These are phyloP conservation scores for Nemania serpens DNA, from an alignment of 2,329 filamentous ascomycete genomes.

Conservation along the genomic window DNA sequence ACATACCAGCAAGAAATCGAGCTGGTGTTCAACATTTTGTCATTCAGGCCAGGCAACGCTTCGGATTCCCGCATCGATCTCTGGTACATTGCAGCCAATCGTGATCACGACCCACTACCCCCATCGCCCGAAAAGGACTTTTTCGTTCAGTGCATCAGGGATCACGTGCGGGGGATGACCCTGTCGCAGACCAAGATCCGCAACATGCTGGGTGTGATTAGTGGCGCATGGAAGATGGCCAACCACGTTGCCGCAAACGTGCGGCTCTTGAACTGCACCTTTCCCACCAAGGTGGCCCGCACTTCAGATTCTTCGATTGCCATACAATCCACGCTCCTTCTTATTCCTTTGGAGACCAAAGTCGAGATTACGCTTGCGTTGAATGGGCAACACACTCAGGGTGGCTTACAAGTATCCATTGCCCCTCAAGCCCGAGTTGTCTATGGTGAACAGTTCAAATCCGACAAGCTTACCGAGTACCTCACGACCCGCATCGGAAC, in stretches of 20 bases:
- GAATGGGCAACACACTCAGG: slow-evolving; percentile 48
- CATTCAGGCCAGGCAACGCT: slow-evolving; percentile 52
- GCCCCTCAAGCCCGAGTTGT: slow-evolving; percentile 64
- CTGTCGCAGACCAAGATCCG: slow-evolving; percentile 60
- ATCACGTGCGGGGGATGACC: slow-evolving; percentile 65
- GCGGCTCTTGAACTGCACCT: slow-evolving; percentile 63
- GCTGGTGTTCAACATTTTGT: slow-evolving; percentile 69
- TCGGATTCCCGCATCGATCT: slow-evolving; percentile 66
- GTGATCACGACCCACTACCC: slow-evolving; percentile 57
- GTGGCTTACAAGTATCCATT: slow-evolving; percentile 60
- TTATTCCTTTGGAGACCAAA: slow-evolving; percentile 69
- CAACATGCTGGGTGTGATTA: slow-evolving; percentile 63
- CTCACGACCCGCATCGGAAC: slow-evolving; percentile 58
- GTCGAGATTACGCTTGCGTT: slow-evolving; percentile 67
- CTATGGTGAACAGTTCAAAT: slow-evolving; percentile 80
- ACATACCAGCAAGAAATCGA: slow-evolving; percentile 74
- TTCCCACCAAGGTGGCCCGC: slow-evolving; percentile 66
- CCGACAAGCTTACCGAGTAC: slow-evolving; percentile 75
- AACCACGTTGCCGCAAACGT: slow-evolving; percentile 63
- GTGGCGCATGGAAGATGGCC: slow-evolving; percentile 69
- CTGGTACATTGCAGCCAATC: slow-evolving; percentile 67
- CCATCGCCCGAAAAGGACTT: slow-evolving; percentile 72
- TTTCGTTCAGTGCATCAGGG: slow-evolving; percentile 73
- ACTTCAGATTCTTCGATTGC: slow-evolving; percentile 68
- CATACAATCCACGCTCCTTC: slow-evolving; percentile 64